Evolutionary conservation across 176 grass and related monocot genomes (phyloP).

Genomic region (Oryza nivara): DNA sequence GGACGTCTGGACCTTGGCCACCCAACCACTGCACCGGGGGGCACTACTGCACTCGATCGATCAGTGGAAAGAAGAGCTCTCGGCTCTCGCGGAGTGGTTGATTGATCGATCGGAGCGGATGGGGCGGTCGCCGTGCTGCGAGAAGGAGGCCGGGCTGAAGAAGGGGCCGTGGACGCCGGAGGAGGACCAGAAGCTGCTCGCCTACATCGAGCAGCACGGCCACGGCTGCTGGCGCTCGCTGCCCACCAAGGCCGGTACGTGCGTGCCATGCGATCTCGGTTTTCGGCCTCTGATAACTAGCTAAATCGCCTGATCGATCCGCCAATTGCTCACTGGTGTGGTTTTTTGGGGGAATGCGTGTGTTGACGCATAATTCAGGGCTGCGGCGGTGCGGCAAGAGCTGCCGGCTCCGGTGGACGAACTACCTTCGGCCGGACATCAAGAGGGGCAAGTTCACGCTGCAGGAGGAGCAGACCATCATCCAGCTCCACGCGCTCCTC

Average conservation of each 20-base stretch:
- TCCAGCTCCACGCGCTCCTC: constrained; percentile 81
- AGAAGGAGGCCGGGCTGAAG: constrained; percentile 68
- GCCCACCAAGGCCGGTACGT: constrained; percentile 64
- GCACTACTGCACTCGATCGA: not conserved
- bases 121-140: constrained; percentile 63
- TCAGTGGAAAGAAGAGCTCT: not conserved
- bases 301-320: not conserved
- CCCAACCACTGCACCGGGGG: not conserved
- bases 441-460: constrained; percentile 74
- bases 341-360: too few species aligned
- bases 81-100: not conserved
- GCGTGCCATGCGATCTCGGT: too few species aligned
- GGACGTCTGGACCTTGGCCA: constrained; percentile 3
- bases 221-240: constrained; percentile 79
- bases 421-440: constrained; percentile 79
- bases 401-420: constrained; percentile 82
- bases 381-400: constrained; percentile 80
- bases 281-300: too few species aligned
- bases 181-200: constrained; percentile 69
- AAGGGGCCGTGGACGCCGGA: constrained; percentile 60
- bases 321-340: not conserved
- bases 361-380: constrained; percentile 26
- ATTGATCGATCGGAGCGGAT: not conserved
- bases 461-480: constrained; percentile 82
- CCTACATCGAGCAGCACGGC: constrained; percentile 64